Evolutionary conservation across 768 basidiomycete genomes (phyloP).

Genomic region (Russula foetens): DNA sequence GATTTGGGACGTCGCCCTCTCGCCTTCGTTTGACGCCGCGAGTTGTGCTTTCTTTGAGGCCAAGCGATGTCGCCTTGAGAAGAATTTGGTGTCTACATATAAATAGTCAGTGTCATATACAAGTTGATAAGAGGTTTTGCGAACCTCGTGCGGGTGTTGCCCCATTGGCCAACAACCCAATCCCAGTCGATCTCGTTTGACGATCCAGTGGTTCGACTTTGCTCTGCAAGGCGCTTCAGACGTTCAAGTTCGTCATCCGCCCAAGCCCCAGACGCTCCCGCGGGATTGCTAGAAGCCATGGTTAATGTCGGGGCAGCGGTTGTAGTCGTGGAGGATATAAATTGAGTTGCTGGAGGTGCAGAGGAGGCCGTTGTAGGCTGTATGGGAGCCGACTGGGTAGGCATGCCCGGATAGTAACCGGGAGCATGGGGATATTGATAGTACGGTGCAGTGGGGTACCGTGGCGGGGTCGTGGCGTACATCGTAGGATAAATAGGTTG

Average conservation of each 20-base stretch:
- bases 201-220: slow-evolving; percentile 40
- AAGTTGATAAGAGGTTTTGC: slow-evolving; percentile 15
- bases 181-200: slow-evolving; percentile 69
- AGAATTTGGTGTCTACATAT: slow-evolving; percentile 66
- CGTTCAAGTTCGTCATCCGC: slow-evolving; percentile 69
- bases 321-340: slow-evolving; percentile 7
- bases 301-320: slow-evolving; percentile 13
- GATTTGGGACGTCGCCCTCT: slow-evolving; percentile 23
- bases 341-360: slow-evolving; percentile 20
- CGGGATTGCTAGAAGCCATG: slow-evolving; percentile 20
- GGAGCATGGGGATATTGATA: slow-evolving; percentile 42
- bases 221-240: slow-evolving; percentile 59
- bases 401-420: slow-evolving; percentile 25
- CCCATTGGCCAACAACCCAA: slow-evolving; percentile 66
- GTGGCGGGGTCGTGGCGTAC: slow-evolving; percentile 28
- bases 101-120: neutral
- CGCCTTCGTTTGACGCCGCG: slow-evolving; percentile 55
- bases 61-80: slow-evolving; percentile 71
- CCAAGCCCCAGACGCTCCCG: slow-evolving; percentile 65
- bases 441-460: slow-evolving; percentile 58
- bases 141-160: slow-evolving; percentile 63
- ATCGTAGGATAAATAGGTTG: slow-evolving; percentile 32
- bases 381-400: slow-evolving; percentile 13
- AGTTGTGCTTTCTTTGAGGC: slow-evolving; percentile 67
- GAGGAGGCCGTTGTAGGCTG: slow-evolving; percentile 24